Percentiles rank a stretch among this genome's conserved stretches.
phyloP scores from a whole-genome alignment of 306 rosid species.

The Prosopis cineraria region DNA sequence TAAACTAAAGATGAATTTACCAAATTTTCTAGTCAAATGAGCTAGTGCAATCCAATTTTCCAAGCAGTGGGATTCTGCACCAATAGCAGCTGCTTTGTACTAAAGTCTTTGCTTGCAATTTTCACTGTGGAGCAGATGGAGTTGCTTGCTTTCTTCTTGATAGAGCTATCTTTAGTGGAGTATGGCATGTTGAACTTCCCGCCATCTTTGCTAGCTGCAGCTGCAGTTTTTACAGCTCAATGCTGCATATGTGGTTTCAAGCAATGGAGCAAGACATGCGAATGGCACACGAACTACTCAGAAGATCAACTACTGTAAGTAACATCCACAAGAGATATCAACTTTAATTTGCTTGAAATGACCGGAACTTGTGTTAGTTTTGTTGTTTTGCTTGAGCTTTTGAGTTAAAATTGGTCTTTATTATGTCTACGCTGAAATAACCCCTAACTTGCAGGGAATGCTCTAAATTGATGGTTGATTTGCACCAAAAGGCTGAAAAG shows the following conservation, averaged over 20 bases:
- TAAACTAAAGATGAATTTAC: not conserved
- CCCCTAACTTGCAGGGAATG: slow-evolving; percentile 60
- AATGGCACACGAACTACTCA: slow-evolving; percentile 87
- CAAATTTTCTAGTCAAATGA: not conserved
- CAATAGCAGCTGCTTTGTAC: too few relatives aligned
- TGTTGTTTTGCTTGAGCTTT: not conserved
- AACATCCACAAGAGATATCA: slow-evolving; percentile 1
- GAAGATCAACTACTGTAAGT: slow-evolving; percentile 77
- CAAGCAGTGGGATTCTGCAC: too few relatives aligned
- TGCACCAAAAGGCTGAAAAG: slow-evolving; percentile 73
- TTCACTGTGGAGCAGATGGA: slow-evolving; percentile 62
- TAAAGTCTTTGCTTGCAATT: not conserved
- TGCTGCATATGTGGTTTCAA: slow-evolving; percentile 56
- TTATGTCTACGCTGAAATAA: not conserved
- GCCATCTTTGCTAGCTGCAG: slow-evolving; percentile 81
- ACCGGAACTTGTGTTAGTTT: not conserved
- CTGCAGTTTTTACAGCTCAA: slow-evolving; percentile 85
- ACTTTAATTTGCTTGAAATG: not conserved
- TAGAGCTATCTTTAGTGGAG: slow-evolving; percentile 87
- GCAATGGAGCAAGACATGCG: slow-evolving; percentile 86
- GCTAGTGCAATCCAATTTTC: not conserved
- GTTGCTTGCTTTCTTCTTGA: slow-evolving; percentile 76
- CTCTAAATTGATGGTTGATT: slow-evolving; percentile 71
- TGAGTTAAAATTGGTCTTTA: not conserved
- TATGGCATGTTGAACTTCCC: slow-evolving; percentile 79